These are phyloP conservation scores for Penicillium sp. DNA, from an alignment of 2,329 filamentous ascomycete species.

Conservation along the genomic window DNA sequence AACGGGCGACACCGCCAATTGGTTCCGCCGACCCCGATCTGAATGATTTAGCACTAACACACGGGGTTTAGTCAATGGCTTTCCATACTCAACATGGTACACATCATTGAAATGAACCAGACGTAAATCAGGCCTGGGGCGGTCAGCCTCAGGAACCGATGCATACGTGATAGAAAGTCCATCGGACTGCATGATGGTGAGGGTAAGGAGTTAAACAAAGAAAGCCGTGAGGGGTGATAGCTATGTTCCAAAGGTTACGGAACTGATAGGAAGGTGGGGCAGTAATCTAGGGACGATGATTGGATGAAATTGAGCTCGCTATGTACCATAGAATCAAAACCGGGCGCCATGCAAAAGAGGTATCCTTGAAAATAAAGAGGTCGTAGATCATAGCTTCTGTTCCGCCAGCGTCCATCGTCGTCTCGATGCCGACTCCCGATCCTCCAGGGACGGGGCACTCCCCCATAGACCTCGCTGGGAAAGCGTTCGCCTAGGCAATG, in stretches of 20 bases:
- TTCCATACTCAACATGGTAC: constrained; percentile 72
- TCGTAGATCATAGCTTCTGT: constrained; percentile 21
- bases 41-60: constrained; percentile 26
- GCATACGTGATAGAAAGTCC: constrained; percentile 45
- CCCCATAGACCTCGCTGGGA: constrained; percentile 42
- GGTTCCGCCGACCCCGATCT: constrained; percentile 70
- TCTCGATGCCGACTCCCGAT: constrained; percentile 28
- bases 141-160: constrained; percentile 36
- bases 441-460: constrained; percentile 29
- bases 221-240: neutral
- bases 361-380: constrained; percentile 15
- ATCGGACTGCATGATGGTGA: constrained; percentile 28
- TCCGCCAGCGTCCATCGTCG: constrained; percentile 43
- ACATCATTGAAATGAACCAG: constrained; percentile 92
- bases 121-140: constrained; percentile 65
- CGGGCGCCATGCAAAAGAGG: constrained; percentile 22
- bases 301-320: neutral
- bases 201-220: neutral
- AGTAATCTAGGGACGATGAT: neutral
- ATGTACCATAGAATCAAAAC: constrained; percentile 7
- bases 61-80: neutral
- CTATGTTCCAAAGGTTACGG: neutral
- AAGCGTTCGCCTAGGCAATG: constrained; percentile 29
- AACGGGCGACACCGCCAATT: constrained; percentile 76
- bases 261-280: neutral